Evolutionary conservation across 2,329 filamentous ascomycete genomes (phyloP).

Genomic region (Cladobotryum protrusum): DNA sequence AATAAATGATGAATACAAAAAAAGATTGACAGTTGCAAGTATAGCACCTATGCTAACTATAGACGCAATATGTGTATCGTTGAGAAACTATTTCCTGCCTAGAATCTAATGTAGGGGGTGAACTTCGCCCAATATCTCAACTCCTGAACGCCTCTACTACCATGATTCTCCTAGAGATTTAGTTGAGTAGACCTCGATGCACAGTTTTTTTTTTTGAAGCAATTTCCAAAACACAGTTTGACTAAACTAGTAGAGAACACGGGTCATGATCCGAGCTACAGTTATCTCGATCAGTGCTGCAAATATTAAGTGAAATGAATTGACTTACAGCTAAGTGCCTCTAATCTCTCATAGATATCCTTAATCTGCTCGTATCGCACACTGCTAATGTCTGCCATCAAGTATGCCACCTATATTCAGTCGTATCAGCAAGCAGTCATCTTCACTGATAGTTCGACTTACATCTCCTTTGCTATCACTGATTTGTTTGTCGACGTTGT

Average conservation of each 20-base stretch:
- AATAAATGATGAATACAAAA: no score
- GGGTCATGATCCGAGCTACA: conserved; percentile 40
- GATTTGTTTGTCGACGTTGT: conserved; percentile 99
- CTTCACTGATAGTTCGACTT: conserved; percentile 21
- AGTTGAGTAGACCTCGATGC: no score
- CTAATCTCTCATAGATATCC: conserved; percentile 75
- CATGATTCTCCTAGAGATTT: no score
- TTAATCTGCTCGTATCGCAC: conserved; percentile 77
- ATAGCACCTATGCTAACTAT: no score
- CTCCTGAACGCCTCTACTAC: no score
- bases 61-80: no score
- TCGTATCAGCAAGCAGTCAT: background rate
- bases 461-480: conserved; percentile 90
- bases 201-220: no score
- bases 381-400: conserved; percentile 95
- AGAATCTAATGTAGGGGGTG: no score
- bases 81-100: no score
- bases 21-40: no score
- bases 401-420: conserved; percentile 64
- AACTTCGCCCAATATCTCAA: no score
- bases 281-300: conserved; percentile 6
- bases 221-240: background rate
- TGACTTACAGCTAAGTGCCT: conserved; percentile 70
- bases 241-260: conserved; percentile 37
- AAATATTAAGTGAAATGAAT: background rate